These are phyloP conservation scores for Pseudozyma hubeiensis DNA, from an alignment of 1,284 basidiomycete species.

Conservation along the genomic window DNA sequence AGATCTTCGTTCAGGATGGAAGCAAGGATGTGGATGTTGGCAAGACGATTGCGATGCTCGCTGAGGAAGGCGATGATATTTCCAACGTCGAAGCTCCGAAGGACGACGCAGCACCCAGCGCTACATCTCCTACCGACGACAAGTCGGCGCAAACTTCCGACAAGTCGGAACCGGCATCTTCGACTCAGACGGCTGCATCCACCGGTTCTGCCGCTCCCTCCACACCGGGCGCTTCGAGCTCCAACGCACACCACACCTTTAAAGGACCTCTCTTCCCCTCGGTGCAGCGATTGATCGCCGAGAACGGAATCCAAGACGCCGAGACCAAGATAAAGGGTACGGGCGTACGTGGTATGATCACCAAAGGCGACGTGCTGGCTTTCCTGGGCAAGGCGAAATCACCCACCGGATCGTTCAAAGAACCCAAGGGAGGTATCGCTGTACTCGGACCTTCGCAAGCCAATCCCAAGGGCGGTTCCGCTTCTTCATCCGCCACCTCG, in stretches of 20 bases:
- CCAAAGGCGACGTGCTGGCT: slow-evolving; percentile 70
- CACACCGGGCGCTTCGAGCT: slow-evolving; percentile 32
- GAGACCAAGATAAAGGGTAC: slow-evolving; percentile 69
- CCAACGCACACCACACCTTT: slow-evolving; percentile 35
- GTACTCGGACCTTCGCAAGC: slow-evolving; percentile 51
- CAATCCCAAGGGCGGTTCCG: slow-evolving; percentile 31
- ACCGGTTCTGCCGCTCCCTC: slow-evolving; percentile 28
- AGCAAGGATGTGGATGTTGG: slow-evolving; percentile 68
- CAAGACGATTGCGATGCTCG: slow-evolving; percentile 69
- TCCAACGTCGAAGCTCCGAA: slow-evolving; percentile 62
- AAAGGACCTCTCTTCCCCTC: slow-evolving; percentile 66
- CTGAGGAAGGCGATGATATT: slow-evolving; percentile 71
- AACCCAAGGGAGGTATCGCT: slow-evolving; percentile 49
- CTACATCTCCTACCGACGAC: slow-evolving; percentile 15
- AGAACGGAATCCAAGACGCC: slow-evolving; percentile 64
- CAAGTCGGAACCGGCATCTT: slow-evolving; percentile 29
- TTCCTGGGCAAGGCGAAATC: slow-evolving; percentile 64
- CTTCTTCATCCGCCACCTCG: slow-evolving; percentile 8
- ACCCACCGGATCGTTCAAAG: slow-evolving; percentile 61
- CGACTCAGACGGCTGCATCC: slow-evolving; percentile 40
- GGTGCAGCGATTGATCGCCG: slow-evolving; percentile 66
- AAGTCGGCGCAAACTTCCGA: slow-evolving; percentile 24
- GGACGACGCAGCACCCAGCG: slow-evolving; percentile 30
- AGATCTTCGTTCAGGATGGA: slow-evolving; percentile 67
- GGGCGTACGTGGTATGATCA: slow-evolving; percentile 69